A percentile compares a stretch with the other conserved stretches of the same genome.
phyloP scores from a whole-genome alignment of 768 basidiomycete genomes.

The Boletus pseudopeckii region DNA sequence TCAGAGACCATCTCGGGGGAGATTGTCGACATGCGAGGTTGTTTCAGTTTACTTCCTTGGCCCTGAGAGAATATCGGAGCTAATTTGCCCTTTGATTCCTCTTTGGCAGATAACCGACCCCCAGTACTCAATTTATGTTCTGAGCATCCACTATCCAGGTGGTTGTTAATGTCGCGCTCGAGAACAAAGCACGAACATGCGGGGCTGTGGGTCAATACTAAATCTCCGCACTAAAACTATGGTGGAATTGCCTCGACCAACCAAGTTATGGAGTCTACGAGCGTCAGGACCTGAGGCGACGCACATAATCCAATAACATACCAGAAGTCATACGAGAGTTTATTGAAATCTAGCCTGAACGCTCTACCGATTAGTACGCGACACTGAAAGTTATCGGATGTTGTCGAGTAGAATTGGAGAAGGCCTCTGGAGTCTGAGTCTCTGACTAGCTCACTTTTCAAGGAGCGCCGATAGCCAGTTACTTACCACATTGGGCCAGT shows the following conservation, averaged over 20 bases:
- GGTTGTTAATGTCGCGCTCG: constrained; percentile 44
- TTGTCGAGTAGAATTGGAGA: not conserved
- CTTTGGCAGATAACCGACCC: constrained; percentile 4
- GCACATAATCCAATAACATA: constrained; percentile 1
- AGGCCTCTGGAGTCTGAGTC: too few species aligned
- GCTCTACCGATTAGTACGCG: not conserved
- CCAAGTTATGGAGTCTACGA: constrained; percentile 21
- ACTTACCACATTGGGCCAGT: too few species aligned
- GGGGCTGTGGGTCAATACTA: constrained; percentile 35
- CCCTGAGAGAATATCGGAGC: constrained; percentile 42
- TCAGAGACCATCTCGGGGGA: constrained; percentile 7
- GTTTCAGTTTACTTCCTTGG: constrained; percentile 6
- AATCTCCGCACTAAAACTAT: not conserved
- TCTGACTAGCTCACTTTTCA: not conserved
- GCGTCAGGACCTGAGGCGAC: not conserved
- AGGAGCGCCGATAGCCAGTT: too few species aligned
- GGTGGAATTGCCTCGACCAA: constrained; percentile 11
- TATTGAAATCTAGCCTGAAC: not conserved
- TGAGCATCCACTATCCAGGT: constrained; percentile 49
- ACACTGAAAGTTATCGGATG: not conserved
- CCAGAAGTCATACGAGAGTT: constrained; percentile 12
- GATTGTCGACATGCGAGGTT: constrained; percentile 8
- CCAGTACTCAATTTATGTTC: constrained; percentile 10
- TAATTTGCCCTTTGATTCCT: constrained; percentile 26
- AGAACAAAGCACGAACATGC: constrained; percentile 44